Conservation (phyloP, 768 basidiomycete species). For the Hemileccinum impolitum region DNA sequence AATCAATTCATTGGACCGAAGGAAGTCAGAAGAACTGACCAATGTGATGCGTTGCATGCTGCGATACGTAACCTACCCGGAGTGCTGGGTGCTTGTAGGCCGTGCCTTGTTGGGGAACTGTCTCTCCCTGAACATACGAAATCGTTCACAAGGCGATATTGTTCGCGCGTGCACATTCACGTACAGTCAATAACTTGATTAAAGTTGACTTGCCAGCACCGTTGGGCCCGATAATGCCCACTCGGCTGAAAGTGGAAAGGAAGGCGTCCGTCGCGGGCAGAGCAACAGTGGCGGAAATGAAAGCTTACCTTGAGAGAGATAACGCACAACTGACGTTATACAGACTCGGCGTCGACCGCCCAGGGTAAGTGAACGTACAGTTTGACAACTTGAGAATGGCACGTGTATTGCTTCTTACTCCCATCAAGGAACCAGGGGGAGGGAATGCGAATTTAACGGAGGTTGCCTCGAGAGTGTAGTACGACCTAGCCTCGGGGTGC, state of each 20-base stretch:
- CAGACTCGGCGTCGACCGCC: slow-evolving; percentile 74
- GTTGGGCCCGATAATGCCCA: slow-evolving; percentile 89
- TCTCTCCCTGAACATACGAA: slow-evolving; percentile 65
- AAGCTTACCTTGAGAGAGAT: slow-evolving; percentile 78
- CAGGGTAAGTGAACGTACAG: slow-evolving; percentile 95
- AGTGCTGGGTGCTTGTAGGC: slow-evolving; percentile 94
- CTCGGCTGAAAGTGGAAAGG: slow-evolving; percentile 55
- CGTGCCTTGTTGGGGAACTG: slow-evolving; percentile 82
- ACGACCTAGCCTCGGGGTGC: slow-evolving; percentile 92
- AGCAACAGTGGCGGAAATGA: slow-evolving; percentile 22
- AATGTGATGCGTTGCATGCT: slow-evolving; percentile 97
- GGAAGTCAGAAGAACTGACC: slow-evolving; percentile 40
- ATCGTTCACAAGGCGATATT: slow-evolving; percentile 9
- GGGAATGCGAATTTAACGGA: slow-evolving; percentile 96
- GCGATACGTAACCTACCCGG: slow-evolving; percentile 95
- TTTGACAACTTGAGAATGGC: slow-evolving; percentile 90
- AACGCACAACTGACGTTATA: slow-evolving; percentile 88
- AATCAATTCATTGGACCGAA: slow-evolving; percentile 15
- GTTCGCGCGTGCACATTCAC: slow-evolving; percentile 21
- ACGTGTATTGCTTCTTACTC: slow-evolving; percentile 92
- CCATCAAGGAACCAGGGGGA: slow-evolving; percentile 93
- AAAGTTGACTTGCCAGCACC: slow-evolving; percentile 96
- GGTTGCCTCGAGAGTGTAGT: slow-evolving; percentile 93
- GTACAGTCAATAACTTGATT: slow-evolving; percentile 87
- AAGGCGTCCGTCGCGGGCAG: slow-evolving; percentile 16